These are phyloP conservation scores for Tolypocladium paradoxum DNA, from an alignment of 2,329 filamentous ascomycete genomes.

Conservation along the genomic window DNA sequence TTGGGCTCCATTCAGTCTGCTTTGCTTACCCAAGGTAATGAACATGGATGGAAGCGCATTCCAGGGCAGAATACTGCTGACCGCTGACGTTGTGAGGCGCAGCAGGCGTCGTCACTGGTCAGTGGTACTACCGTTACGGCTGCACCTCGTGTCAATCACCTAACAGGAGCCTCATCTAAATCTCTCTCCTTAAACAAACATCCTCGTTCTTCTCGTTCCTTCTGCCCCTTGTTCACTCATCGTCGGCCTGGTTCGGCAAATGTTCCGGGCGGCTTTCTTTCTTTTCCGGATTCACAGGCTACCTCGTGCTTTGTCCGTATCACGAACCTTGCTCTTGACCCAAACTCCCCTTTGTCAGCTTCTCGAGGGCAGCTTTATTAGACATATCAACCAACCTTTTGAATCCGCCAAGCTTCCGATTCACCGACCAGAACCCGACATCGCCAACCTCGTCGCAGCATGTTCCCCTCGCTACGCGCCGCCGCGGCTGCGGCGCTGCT, in stretches of 20 bases:
- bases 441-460: neutral
- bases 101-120: neutral
- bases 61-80: too few relatives aligned
- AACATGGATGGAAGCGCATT: too few relatives aligned
- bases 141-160: neutral
- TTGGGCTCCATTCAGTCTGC: too few relatives aligned
- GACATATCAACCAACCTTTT: too few relatives aligned
- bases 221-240: neutral
- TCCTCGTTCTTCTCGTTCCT: neutral
- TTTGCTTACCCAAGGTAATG: too few relatives aligned
- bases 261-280: neutral
- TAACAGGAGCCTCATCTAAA: neutral
- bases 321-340: too few relatives aligned
- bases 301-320: too few relatives aligned
- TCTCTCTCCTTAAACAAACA: neutral
- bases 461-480: constrained; percentile 13
- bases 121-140: too few relatives aligned
- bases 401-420: too few relatives aligned
- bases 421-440: neutral
- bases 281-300: too few relatives aligned
- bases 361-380: too few relatives aligned
- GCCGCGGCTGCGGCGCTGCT: constrained; percentile 10
- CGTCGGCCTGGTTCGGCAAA: neutral
- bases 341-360: too few relatives aligned
- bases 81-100: neutral